phyloP scores from a whole-genome alignment of 768 basidiomycete species.

The Boletus pseudo-olivaceus region DNA sequence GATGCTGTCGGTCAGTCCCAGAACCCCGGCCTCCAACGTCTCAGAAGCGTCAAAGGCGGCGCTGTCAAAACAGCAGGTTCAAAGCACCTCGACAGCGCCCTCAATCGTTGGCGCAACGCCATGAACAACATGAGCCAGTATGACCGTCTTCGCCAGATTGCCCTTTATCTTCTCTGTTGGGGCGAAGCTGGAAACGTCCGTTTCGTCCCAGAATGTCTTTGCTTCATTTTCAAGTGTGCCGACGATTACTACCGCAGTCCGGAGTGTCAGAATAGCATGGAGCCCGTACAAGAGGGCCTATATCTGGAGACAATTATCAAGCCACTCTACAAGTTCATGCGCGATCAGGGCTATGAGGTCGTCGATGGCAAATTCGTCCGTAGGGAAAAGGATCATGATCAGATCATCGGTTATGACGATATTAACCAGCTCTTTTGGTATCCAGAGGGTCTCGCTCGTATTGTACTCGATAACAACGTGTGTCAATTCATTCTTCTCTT shows the following conservation, averaged over 20 bases:
- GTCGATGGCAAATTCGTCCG: constrained; percentile 92
- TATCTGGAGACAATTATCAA: constrained; percentile 91
- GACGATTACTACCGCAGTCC: constrained; percentile 99
- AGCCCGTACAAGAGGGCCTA: constrained; percentile 91
- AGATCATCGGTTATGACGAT: constrained; percentile 99
- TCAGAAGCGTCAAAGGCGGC: constrained; percentile 73
- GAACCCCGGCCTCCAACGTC: constrained; percentile 88
- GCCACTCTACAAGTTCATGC: constrained; percentile 92
- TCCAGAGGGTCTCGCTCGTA: constrained; percentile 93
- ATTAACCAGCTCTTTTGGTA: constrained; percentile 99
- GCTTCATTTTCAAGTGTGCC: constrained; percentile 99
- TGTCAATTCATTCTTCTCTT: constrained; percentile 17
- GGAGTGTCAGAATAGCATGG: constrained; percentile 92
- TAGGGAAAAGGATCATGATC: constrained; percentile 89
- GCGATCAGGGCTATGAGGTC: constrained; percentile 97
- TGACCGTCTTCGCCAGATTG: constrained; percentile 93
- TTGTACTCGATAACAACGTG: constrained; percentile 85
- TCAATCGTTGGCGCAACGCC: constrained; percentile 93
- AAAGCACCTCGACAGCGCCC: constrained; percentile 90
- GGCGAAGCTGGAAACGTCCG: constrained; percentile 97
- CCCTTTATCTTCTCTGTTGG: constrained; percentile 96
- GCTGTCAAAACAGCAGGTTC: constrained; percentile 47
- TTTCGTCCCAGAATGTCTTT: constrained; percentile 93
- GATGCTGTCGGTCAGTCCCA: constrained; percentile 95
- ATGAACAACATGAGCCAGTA: constrained; percentile 99